These are phyloP conservation scores for Panicum hallii DNA, from an alignment of 202 grass and related monocot genomes.

Conservation along the genomic window DNA sequence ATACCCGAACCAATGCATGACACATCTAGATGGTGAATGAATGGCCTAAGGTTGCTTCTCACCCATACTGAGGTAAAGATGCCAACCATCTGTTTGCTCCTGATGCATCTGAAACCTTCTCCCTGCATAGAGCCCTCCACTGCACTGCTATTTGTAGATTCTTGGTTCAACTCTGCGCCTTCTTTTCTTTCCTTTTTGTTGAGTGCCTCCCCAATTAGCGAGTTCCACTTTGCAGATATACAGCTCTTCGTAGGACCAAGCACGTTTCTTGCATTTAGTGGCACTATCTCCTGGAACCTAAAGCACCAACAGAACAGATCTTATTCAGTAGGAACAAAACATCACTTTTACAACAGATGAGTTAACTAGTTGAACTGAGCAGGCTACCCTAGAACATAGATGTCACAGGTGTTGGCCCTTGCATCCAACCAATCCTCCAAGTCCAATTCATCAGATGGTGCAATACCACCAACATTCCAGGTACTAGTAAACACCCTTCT, in stretches of 20 bases:
- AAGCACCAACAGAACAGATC: conserved; percentile 39
- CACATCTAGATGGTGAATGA: conserved; percentile 65
- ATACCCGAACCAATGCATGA: conserved; percentile 88
- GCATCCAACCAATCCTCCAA: conserved; percentile 91
- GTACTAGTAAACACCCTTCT: conserved; percentile 84
- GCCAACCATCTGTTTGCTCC: conserved; percentile 97
- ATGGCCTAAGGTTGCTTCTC: conserved; percentile 60
- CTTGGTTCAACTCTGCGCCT: conserved; percentile 26
- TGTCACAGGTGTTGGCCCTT: conserved; percentile 71
- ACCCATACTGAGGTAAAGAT: conserved; percentile 82
- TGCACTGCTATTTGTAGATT: conserved; percentile 43
- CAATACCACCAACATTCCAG: conserved; percentile 89
- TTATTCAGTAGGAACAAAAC: conserved; percentile 35
- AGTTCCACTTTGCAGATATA: conserved; percentile 85
- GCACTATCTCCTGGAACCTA: conserved; percentile 98
- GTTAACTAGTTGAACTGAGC: conserved; percentile 31
- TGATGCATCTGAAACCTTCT: conserved; percentile 71
- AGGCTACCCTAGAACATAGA: conserved; percentile 91
- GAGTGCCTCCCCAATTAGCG: conserved; percentile 64
- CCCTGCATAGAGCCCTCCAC: conserved; percentile 29
- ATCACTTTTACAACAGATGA: conserved; percentile 12
- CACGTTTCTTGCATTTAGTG: conserved; percentile 84
- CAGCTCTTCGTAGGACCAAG: conserved; percentile 74
- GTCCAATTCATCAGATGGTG: conserved; percentile 72
- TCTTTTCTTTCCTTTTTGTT: conserved; percentile 53